Percentiles rank a stretch among this genome's conserved stretches.
Conservation (phyloP, 305 asterid species). For the Solanum hybrid region DNA sequence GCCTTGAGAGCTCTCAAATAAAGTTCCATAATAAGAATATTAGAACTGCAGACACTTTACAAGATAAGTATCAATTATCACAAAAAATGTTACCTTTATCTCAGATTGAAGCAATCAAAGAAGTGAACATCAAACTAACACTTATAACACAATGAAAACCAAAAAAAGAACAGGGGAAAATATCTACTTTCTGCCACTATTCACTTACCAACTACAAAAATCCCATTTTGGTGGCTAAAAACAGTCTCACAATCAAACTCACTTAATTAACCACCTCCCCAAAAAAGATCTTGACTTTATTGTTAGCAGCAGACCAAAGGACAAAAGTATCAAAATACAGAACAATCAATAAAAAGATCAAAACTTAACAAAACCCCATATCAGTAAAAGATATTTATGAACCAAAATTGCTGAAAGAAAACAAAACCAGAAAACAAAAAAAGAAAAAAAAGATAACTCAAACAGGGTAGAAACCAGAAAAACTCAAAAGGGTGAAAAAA, state of each 20-base stretch:
- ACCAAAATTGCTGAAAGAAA: background rate
- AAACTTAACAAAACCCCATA: background rate
- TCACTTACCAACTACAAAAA: background rate
- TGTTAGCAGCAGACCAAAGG: background rate
- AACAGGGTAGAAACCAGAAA: background rate
- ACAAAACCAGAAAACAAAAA: background rate
- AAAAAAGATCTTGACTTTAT: background rate
- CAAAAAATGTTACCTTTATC: slow-evolving; percentile 1
- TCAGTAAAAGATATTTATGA: background rate
- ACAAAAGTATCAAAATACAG: background rate
- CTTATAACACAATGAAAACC: background rate
- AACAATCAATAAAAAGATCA: background rate
- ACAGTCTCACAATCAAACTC: background rate
- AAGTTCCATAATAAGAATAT: background rate
- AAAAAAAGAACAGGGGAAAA: background rate
- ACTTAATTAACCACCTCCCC: background rate
- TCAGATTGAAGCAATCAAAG: background rate
- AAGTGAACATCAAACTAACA: background rate
- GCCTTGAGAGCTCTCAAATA: background rate
- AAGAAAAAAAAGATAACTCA: background rate
- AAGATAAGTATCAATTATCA: background rate
- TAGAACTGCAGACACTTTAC: background rate
- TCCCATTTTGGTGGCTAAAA: background rate
- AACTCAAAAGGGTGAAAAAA: background rate
- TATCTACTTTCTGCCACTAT: background rate